Base-by-base conservation (phyloP, 495 filamentous ascomycete species). In the Trichoderma parareesei region DNA sequence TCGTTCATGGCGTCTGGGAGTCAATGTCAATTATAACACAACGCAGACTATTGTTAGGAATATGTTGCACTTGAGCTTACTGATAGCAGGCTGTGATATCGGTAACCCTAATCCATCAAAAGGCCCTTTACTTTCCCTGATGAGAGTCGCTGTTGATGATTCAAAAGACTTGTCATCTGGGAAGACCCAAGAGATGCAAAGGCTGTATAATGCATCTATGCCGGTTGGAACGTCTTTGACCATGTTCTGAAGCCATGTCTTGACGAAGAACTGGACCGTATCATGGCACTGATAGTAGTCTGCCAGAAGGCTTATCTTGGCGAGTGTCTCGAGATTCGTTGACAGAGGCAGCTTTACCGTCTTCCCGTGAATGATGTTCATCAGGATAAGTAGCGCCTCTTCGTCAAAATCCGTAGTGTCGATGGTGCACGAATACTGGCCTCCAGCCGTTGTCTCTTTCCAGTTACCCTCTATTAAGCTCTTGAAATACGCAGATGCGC, bases 231-330 rank as follows among this genome's bases (percentile, higher is more conserved):
- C 33, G 13, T 69, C 18, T 46, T 70, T 20, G 61, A 69, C 42
- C 62, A 73, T 61, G 64, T 67, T 40, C 20, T 69, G 43, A 16
- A 70, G 72, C 79, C 81, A 85, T 3, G 67, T 68, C 11, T 75
- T 70, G n/a, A 67, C 64, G 41, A 72, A 76, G 2, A 78, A 14
- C 44, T 68, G 44, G 2, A 81, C 53, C 1, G 66, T 70, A 9
- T 80, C 76, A 13, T 71, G 69, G 62, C 77, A 80, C 27, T 74
- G 61, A 64, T 83, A 81, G 64, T 80, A 81, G 65, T 84, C 79
- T 6, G 79, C 75, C 13, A 84, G 63, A 10, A 78, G 73, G 14
- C 77, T 71, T 49, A 85, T 67, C 64, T 81, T 76, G 16, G 76
- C 75, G 14, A 84, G 72, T 64, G 74, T 72, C n/a, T 80, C 74